These are phyloP conservation scores for Zygosaccharomyces pseudorouxii DNA, from an alignment of 805 yeast genomes.

Conservation along the genomic window DNA sequence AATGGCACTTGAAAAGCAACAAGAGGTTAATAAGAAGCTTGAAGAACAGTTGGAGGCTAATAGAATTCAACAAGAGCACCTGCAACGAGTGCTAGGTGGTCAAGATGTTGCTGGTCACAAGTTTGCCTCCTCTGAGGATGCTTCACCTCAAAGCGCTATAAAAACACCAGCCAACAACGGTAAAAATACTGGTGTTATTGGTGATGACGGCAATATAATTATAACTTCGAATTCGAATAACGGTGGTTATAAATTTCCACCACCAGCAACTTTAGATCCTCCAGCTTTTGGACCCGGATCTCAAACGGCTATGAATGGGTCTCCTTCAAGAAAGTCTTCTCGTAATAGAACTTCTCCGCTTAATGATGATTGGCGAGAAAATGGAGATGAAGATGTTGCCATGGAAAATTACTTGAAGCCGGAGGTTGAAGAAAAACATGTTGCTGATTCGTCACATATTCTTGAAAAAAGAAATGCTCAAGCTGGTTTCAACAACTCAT, in stretches of 20 bases:
- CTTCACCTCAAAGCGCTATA: constrained; percentile 8
- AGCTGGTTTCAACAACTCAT: background rate
- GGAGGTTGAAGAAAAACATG: background rate
- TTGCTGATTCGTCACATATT: constrained; percentile 3
- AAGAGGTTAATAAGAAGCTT: constrained; percentile 27
- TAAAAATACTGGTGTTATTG: background rate
- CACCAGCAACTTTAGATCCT: constrained; percentile 20
- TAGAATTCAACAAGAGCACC: constrained; percentile 29
- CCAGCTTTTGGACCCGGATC: constrained; percentile 20
- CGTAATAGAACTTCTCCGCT: constrained; percentile 1
- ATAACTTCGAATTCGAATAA: constrained; percentile 30
- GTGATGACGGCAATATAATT: constrained; percentile 20
- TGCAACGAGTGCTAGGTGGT: constrained; percentile 25
- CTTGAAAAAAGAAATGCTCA: background rate
- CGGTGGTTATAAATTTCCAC: constrained; percentile 36
- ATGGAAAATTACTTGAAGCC: constrained; percentile 2
- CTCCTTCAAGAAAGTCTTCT: constrained; percentile 19
- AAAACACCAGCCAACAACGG: constrained; percentile 11
- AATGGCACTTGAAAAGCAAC: constrained; percentile 29
- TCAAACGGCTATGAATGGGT: constrained; percentile 28
- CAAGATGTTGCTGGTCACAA: constrained; percentile 21
- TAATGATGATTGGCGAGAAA: background rate
- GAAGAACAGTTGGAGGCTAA: constrained; percentile 29
- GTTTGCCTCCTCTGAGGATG: constrained; percentile 5
- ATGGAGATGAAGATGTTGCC: background rate